Conservation (phyloP, 176 grass and related monocot species). For the Echinochloa phyllopogon region DNA sequence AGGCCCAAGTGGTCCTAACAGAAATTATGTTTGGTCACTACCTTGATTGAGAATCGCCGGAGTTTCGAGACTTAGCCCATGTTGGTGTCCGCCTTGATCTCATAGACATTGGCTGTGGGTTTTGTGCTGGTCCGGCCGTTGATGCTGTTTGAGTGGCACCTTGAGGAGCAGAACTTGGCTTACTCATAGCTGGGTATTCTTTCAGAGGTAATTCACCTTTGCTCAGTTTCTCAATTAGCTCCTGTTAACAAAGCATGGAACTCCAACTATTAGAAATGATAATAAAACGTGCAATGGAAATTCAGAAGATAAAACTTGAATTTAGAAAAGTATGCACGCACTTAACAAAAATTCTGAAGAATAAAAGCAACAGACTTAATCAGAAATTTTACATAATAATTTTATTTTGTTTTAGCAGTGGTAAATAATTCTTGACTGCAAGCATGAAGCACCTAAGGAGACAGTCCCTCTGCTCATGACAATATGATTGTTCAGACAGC, state of each 20-base stretch:
- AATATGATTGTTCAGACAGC: neutral
- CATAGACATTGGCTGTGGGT: slow-evolving; percentile 62
- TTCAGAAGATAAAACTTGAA: neutral
- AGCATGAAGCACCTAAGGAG: slow-evolving; percentile 1
- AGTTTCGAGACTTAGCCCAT: slow-evolving; percentile 74
- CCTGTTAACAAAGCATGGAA: slow-evolving; percentile 52
- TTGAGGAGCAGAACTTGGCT: slow-evolving; percentile 57
- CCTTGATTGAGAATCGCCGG: slow-evolving; percentile 85
- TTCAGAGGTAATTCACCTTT: slow-evolving; percentile 73
- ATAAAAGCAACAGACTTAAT: neutral
- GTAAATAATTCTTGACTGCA: slow-evolving; percentile 22
- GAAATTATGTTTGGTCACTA: slow-evolving; percentile 38
- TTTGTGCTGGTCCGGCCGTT: slow-evolving; percentile 30
- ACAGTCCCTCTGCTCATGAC: neutral
- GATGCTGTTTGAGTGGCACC: slow-evolving; percentile 24
- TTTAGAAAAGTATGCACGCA: neutral
- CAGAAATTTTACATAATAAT: neutral
- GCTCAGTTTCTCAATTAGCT: slow-evolving; percentile 77
- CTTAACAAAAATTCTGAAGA: neutral
- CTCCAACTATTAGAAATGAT: neutral
- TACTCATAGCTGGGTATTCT: slow-evolving; percentile 80
- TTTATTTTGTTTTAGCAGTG: slow-evolving; percentile 32
- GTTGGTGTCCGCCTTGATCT: slow-evolving; percentile 79
- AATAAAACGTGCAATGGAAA: neutral
- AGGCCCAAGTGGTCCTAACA: neutral